Evolutionary conservation across 2,329 filamentous ascomycete species (phyloP), one percentile per base, ranked within the genome.

Genomic region (Alternaria arbusti): DNA sequence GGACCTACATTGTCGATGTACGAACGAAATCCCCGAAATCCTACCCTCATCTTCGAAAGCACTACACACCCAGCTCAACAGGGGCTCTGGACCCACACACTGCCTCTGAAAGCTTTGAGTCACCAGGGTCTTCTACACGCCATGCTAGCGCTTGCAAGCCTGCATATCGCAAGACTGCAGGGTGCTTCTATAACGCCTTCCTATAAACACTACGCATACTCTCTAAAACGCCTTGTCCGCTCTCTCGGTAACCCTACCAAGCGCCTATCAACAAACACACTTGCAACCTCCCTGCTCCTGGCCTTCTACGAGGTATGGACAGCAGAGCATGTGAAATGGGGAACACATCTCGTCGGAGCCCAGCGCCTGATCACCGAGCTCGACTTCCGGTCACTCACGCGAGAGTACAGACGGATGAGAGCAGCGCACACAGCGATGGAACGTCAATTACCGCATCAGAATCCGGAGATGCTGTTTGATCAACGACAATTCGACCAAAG

Each of bases 281-380:
- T 98, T n/a, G 95, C 94, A 8, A 94, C 94, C 3, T 94, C 93
- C 0, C 84, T 97, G 36, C 83, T 98, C 8, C 85, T 99, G 8
- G 93, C 90, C 0, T 98, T 94, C 78, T 98, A 97, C 74, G 96
- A 98, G 78, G 92, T 97, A 17, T 96, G 95, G 90, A 91, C 91
- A 36, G 95, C 94, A 22, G 95, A 99, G 70, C 95, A 98, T 73
- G 89, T 91, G 59, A 97, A 97, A 78, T 99, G 96, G 96, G 96
- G 92, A 74, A 95, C 92, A 65, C 96, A 98, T 80, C 84, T 98
- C 40, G 88, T 92, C 51, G 96, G 96, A 12, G 92, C 93, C 10
- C 89, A 91, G 44, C 91, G 94, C 66, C 85, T 98, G 28, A 86
- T 98, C 25, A 87, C 88, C 56, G 94, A 98, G 75, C 91, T 96